Conservation (phyloP, 768 basidiomycete species). For the Pluteus cervinus region DNA sequence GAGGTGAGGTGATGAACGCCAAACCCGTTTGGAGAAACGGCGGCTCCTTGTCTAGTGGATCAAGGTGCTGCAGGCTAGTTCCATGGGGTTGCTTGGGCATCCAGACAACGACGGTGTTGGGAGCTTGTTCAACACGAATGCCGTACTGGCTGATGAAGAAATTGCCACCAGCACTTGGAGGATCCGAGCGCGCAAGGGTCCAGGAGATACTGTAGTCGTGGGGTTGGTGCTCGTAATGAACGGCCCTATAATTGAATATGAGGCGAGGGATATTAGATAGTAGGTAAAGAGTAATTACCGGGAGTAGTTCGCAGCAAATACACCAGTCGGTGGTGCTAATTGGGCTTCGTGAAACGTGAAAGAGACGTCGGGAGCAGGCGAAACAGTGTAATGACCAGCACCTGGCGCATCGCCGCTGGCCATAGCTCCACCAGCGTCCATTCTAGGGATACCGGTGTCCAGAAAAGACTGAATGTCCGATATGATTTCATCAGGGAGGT, state of each 20-base stretch:
- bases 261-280: not conserved
- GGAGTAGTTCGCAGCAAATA: conserved; percentile 12
- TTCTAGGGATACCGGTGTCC: not conserved
- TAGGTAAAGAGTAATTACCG: conserved; percentile 5
- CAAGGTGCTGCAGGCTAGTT: conserved; percentile 11
- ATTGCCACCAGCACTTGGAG: conserved; percentile 3
- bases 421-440: too few relatives aligned
- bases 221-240: conserved; percentile 11
- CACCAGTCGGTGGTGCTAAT: conserved; percentile 12
- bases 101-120: conserved; percentile 12
- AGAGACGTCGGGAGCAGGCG: too few relatives aligned
- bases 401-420: too few relatives aligned
- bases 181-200: conserved; percentile 5
- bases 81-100: conserved; percentile 10
- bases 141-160: conserved; percentile 12
- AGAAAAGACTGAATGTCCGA: conserved; percentile 5
- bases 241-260: conserved; percentile 3
- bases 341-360: conserved; percentile 10
- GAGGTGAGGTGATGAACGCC: too few relatives aligned
- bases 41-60: conserved; percentile 6
- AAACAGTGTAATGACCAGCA: too few relatives aligned
- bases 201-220: conserved; percentile 10
- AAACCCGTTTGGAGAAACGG: conserved; percentile 5
- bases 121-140: conserved; percentile 3
- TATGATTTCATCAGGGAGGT: conserved; percentile 9